A percentile compares a stretch with the other conserved stretches of the same genome.
These are phyloP conservation scores for Rhododendron kiyosumense DNA, from an alignment of 148 eudicot genomes.

Conservation along the genomic window DNA sequence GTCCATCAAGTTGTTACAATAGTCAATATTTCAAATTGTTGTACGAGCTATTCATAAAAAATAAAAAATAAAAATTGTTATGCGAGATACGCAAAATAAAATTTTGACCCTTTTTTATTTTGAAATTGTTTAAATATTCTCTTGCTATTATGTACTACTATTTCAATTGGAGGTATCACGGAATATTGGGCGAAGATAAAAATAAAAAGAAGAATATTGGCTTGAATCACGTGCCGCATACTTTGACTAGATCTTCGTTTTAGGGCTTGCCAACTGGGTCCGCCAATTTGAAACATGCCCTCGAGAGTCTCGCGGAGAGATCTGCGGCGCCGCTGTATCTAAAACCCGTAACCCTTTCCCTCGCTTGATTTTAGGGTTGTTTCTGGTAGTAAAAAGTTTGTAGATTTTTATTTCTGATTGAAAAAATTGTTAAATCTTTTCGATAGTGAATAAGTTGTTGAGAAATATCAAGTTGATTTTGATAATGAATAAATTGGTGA, in stretches of 20 bases:
- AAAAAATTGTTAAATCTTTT: no score
- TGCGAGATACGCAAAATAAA: no score
- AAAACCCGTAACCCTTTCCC: background rate
- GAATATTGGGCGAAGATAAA: background rate
- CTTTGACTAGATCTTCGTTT: background rate
- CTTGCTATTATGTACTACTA: no score
- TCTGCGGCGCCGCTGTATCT: conserved; percentile 20
- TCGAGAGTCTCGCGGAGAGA: conserved; percentile 27
- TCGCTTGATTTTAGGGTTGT: no score
- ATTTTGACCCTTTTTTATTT: background rate
- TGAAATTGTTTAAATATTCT: background rate
- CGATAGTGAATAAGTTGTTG: no score
- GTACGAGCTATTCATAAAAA: no score
- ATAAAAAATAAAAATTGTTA: no score
- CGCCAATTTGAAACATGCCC: conserved; percentile 18
- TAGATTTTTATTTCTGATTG: no score
- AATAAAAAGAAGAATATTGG: background rate
- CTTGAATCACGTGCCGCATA: background rate
- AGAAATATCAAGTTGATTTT: no score
- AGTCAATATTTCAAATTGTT: no score
- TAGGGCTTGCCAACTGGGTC: background rate
- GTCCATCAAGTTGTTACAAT: background rate
- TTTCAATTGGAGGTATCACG: background rate
- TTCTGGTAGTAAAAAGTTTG: no score
- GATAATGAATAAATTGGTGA: no score